Evolutionary conservation across 495 filamentous ascomycete genomes (phyloP), one percentile per base, ranked within the genome.

Genomic region (Penicillium angulare): DNA sequence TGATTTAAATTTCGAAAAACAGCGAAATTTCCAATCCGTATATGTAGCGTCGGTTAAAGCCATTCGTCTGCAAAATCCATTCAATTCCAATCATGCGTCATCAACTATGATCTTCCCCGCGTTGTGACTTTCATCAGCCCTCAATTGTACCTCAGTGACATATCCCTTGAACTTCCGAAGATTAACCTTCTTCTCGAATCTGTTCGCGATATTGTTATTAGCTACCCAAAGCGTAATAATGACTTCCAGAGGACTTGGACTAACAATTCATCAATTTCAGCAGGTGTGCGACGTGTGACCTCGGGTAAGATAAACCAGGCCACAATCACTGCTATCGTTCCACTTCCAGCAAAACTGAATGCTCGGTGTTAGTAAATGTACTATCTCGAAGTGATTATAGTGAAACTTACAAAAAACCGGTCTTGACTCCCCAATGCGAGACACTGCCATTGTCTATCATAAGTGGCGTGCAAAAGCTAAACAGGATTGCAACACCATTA

Each of bases 281-380:
- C 68, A 9, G 68, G 68, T 22, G 68, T 72, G 13, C 66, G 58
- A 20, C 66, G 53, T 3, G 66, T 57, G 20, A 70, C 58, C 32
- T 72, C 68, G 0, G 68, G 68, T 27, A 72, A 58, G 32, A 72
- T 66, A 44, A 69, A 70, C 65, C 66, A 72, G n/a, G 66, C 66
- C 17, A 72, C 55, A n/a, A 63, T 29, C 4, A 63, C 60, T 1
- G 64, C 43, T 12, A 72, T 31, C 3, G 56, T 35, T n/a, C 68
- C 68, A 0, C 60, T 66, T 15, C 49, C 64, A 1, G 64, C 66
- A 42, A 72, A 72, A 52, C 68, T 69, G 36, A 34, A 36, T 49
- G n/a, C 46, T 21, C 27, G n/a, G n/a, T n/a, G n/a, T n/a, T n/a
- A n/a, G n/a, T n/a, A n/a, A n/a, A n/a, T n/a, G n/a, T n/a, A n/a